Evolutionary conservation across 2,329 filamentous ascomycete genomes (phyloP), one percentile per base, ranked within the genome.

Genomic region (Microsporum ferrugineum): DNA sequence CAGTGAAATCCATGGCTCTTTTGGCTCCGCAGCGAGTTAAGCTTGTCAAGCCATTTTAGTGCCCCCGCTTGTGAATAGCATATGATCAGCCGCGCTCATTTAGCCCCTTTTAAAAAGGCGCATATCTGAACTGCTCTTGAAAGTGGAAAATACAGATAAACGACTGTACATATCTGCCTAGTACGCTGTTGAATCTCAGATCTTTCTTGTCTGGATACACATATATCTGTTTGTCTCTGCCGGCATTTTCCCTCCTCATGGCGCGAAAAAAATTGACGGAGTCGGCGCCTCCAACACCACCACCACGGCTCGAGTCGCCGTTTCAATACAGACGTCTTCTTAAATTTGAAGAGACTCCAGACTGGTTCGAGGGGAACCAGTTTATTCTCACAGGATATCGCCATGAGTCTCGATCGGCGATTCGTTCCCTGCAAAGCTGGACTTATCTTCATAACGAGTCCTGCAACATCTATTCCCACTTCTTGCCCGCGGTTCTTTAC

Each of bases 351-450:
- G 70, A 76, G 23, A 64, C 79, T 3, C 77, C 77, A 0, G 64
- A 67, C 55, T 80, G 78, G 77, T 71, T 73, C 60, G 71, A 74
- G 61, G 71, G 76, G 63, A 79, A 78, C 63, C 65, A 68, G 6
- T 75, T 71, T 64, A 76, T 79, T 59, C 68, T 69, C 31, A 67
- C 69, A 5, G 76, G 76, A 27, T 80, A 80, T 64, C 76, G 78
- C 12, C 75, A 75, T 6, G 71, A 73, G 10, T 74, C 72, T 6
- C 65, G 71, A 49, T 79, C 77, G 0, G 65, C 66, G 12, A 59
- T 55, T 2, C 65, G 62, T 5, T 80, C 72, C 63, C 66, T 79
- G 59, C 60, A 65, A 14, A 79, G 77, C 64, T 75, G 72, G 70
- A 61, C 66, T 3, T 76, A 77, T 66, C 62, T 75, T 10, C 77